phyloP scores from a whole-genome alignment of 352 stramenopile species.

The Phytophthora ohioensis region DNA sequence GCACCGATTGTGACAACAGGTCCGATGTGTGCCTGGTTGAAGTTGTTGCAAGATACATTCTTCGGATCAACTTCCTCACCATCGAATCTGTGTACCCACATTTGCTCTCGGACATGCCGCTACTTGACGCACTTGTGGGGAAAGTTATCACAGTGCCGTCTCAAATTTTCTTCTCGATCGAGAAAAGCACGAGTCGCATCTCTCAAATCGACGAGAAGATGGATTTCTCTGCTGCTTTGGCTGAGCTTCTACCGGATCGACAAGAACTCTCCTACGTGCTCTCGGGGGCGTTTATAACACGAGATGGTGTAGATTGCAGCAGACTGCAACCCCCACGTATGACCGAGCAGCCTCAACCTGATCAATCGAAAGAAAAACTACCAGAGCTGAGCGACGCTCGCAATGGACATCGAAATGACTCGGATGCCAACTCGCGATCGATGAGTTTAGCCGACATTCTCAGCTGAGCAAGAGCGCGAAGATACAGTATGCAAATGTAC shows the following conservation, averaged over 20 bases:
- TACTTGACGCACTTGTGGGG: conserved; percentile 3
- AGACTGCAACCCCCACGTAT: too few relatives aligned
- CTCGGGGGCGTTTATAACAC: background rate
- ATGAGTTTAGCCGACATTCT: too few relatives aligned
- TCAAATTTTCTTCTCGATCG: conserved; percentile 4
- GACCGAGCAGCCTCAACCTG: too few relatives aligned
- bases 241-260: conserved; percentile 12
- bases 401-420: too few relatives aligned
- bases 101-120: conserved; percentile 3
- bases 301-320: background rate
- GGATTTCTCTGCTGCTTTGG: conserved; percentile 8
- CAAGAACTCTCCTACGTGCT: conserved; percentile 1
- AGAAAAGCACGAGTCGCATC: conserved; percentile 8
- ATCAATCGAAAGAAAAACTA: too few relatives aligned
- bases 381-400: too few relatives aligned
- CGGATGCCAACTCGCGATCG: too few relatives aligned
- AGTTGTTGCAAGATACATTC: conserved; percentile 7
- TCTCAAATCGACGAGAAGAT: conserved; percentile 7
- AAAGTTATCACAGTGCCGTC: conserved; percentile 22
- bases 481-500: too few relatives aligned
- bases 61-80: conserved; percentile 6
- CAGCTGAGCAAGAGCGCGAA: too few relatives aligned
- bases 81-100: conserved; percentile 16
- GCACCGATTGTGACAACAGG: background rate
- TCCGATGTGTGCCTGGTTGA: background rate